Conservation (phyloP, 2,329 filamentous ascomycete species). For the Verticillium dahliae region DNA sequence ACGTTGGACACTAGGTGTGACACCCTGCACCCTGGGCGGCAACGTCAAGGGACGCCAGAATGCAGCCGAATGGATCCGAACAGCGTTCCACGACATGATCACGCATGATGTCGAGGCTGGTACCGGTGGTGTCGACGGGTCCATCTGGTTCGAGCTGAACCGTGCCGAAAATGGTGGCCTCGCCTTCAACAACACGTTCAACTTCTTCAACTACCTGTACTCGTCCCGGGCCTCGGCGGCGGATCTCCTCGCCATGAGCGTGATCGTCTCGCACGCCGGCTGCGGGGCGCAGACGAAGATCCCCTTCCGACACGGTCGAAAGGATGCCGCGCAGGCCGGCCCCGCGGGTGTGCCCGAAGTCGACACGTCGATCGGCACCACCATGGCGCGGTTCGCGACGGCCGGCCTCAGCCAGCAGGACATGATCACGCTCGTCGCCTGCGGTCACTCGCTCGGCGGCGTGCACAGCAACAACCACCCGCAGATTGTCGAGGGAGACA, state of each 20-base stretch:
- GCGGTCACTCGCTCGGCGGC: conserved; percentile 18
- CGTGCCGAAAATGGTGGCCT: conserved; percentile 20
- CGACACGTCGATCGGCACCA: conserved; percentile 13
- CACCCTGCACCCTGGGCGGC: conserved; percentile 14
- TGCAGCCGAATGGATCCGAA: conserved; percentile 24
- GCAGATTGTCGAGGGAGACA: conserved; percentile 10
- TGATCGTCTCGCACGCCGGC: conserved; percentile 15
- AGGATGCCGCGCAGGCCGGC: conserved; percentile 17
- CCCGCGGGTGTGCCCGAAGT: conserved; percentile 18
- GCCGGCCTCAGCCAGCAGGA: conserved; percentile 15
- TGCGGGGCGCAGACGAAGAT: conserved; percentile 16
- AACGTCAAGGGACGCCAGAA: conserved; percentile 16
- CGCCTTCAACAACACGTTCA: conserved; percentile 22
- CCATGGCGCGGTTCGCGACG: conserved; percentile 13
- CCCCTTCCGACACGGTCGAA: conserved; percentile 16
- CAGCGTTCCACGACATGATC: conserved; percentile 22
- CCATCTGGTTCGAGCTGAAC: conserved; percentile 21
- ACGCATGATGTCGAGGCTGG: conserved; percentile 18
- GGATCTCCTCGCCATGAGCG: conserved; percentile 24
- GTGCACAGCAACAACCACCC: conserved; percentile 18
- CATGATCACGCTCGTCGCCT: conserved; percentile 19
- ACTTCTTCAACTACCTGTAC: conserved; percentile 16
- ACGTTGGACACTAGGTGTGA: conserved; percentile 2
- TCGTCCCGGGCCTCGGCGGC: conserved; percentile 15
- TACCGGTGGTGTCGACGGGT: conserved; percentile 21